phyloP scores from a whole-genome alignment of 208 protist species.

The Trypanosomatidae sp. region DNA sequence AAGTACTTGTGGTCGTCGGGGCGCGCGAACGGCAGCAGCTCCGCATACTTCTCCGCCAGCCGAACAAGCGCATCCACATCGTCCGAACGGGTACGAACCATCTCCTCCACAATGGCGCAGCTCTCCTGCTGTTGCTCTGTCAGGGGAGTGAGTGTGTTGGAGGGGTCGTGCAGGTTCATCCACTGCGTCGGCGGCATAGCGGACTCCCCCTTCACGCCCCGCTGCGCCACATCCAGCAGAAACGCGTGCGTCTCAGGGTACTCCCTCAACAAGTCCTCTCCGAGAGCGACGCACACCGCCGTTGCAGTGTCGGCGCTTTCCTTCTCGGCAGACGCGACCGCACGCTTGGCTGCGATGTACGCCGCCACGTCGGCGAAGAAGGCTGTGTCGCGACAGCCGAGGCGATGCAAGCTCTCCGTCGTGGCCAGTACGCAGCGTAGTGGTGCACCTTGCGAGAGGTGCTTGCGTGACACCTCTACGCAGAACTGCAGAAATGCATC shows the following conservation, averaged over 20 bases:
- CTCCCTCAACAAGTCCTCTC: constrained; percentile 49
- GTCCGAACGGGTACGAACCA: constrained; percentile 63
- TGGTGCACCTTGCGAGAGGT: constrained; percentile 43
- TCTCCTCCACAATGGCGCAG: constrained; percentile 68
- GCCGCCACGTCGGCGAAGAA: constrained; percentile 54
- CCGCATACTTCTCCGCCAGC: constrained; percentile 64
- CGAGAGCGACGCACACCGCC: constrained; percentile 44
- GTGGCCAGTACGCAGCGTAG: constrained; percentile 50
- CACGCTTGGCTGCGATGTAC: constrained; percentile 43
- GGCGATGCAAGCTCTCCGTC: constrained; percentile 39
- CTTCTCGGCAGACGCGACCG: constrained; percentile 17
- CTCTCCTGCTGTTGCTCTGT: constrained; percentile 63
- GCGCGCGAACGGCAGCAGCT: constrained; percentile 48
- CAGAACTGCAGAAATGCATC: constrained; percentile 50
- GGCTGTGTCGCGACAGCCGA: constrained; percentile 48
- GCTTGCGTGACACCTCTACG: constrained; percentile 45
- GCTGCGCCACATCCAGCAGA: constrained; percentile 38
- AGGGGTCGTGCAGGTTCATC: constrained; percentile 78
- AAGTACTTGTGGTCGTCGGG: constrained; percentile 88
- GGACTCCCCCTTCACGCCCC: constrained; percentile 43
- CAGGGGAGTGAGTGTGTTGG: constrained; percentile 47
- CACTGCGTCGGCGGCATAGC: constrained; percentile 56
- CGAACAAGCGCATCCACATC: constrained; percentile 34
- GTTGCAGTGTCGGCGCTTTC: constrained; percentile 48
- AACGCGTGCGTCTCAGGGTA: constrained; percentile 47